A percentile compares a stretch with the other conserved stretches of the same genome.
phyloP scores from a whole-genome alignment of 371 early-diverging fungal species.

The Sporodiniella umbellata region DNA sequence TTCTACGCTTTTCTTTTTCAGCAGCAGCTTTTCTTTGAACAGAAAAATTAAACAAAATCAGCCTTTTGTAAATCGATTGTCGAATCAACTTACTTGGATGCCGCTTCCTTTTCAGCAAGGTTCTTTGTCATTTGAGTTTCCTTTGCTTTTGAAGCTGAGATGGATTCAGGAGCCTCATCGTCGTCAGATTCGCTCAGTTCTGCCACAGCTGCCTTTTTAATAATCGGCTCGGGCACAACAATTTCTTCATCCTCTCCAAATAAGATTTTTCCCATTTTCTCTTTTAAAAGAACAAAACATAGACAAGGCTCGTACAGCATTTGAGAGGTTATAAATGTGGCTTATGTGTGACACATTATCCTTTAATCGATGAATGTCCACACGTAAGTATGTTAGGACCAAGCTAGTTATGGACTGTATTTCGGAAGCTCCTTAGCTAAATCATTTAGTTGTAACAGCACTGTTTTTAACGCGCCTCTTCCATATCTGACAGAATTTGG shows the following conservation, averaged over 20 bases:
- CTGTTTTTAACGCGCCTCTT: no score
- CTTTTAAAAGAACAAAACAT: background rate
- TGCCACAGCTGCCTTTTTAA: constrained; percentile 11
- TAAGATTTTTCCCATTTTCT: constrained; percentile 33
- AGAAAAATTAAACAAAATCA: no score
- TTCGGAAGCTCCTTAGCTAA: no score
- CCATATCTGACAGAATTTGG: no score
- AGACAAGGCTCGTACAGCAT: background rate
- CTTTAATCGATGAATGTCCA: no score
- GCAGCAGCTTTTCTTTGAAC: constrained; percentile 22
- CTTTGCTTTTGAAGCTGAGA: constrained; percentile 36
- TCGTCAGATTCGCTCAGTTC: constrained; percentile 22
- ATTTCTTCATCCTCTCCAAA: constrained; percentile 38
- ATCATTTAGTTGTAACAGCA: no score
- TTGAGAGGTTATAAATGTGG: background rate
- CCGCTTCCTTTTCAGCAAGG: constrained; percentile 37
- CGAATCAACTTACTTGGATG: constrained; percentile 36
- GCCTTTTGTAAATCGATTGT: no score
- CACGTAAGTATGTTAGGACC: no score
- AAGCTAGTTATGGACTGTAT: no score
- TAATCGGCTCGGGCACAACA: constrained; percentile 17
- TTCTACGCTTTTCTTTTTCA: constrained; percentile 46
- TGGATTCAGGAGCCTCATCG: constrained; percentile 49
- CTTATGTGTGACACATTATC: background rate
- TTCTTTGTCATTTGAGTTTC: constrained; percentile 15